Conservation (phyloP, 176 grass and related monocot genomes). For the Triticum dicoccoides region DNA sequence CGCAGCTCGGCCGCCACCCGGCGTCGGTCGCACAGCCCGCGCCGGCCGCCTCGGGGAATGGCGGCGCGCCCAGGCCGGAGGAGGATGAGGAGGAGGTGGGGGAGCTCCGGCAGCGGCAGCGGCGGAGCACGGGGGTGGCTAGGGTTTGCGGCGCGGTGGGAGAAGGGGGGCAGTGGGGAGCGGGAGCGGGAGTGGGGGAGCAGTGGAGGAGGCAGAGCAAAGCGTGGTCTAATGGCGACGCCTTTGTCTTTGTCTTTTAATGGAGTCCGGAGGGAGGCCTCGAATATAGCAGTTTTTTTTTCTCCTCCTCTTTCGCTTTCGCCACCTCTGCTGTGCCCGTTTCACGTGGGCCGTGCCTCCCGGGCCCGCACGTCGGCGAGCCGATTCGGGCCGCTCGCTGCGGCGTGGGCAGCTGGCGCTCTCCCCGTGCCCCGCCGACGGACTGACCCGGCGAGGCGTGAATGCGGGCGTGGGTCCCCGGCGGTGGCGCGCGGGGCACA, state of each 20-base stretch:
- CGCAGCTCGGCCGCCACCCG: neutral
- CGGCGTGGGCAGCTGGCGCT: too few species aligned
- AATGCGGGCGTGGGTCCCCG: neutral
- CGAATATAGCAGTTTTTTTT: slow-evolving; percentile 25
- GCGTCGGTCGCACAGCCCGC: neutral
- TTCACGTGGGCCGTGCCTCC: neutral
- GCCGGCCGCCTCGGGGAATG: neutral
- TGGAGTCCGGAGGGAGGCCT: slow-evolving; percentile 44
- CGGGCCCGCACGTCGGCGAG: too few species aligned
- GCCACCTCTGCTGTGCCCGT: neutral
- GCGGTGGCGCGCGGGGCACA: neutral
- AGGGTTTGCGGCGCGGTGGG: slow-evolving; percentile 33
- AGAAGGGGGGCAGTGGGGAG: neutral
- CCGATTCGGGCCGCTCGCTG: too few species aligned
- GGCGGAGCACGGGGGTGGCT: neutral
- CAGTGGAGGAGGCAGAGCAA: neutral
- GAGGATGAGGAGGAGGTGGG: too few species aligned
- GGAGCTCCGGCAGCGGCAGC: neutral
- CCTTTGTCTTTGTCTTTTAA: slow-evolving; percentile 43
- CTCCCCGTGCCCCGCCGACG: neutral
- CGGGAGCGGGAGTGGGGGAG: neutral
- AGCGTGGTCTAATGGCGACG: slow-evolving; percentile 38
- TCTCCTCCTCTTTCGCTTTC: slow-evolving; percentile 19
- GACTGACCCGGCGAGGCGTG: neutral
- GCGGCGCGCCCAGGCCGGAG: neutral